A percentile compares a stretch with the other conserved stretches of the same genome.
Conservation (phyloP, 495 filamentous ascomycete genomes). For the Penicillium argentinense region DNA sequence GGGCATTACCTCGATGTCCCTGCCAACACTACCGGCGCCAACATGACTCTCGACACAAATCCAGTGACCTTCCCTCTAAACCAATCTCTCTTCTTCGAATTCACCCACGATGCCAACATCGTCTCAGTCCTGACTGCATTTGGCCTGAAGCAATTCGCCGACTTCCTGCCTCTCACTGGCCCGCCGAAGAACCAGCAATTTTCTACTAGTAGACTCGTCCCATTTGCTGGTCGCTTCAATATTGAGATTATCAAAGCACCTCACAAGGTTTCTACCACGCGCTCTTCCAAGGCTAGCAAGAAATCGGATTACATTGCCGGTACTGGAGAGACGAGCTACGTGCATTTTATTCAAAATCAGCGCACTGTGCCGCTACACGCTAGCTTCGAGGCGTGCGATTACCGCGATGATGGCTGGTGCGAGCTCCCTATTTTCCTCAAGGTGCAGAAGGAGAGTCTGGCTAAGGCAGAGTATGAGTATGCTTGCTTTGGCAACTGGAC, state of each 20-base stretch:
- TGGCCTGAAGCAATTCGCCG: conserved; percentile 51
- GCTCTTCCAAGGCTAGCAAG: conserved; percentile 24
- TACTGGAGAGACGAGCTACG: conserved; percentile 49
- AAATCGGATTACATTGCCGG: conserved; percentile 11
- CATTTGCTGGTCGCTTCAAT: conserved; percentile 61
- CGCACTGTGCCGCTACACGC: conserved; percentile 58
- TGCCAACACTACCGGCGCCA: conserved; percentile 45
- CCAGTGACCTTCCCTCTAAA: conserved; percentile 47
- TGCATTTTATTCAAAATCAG: conserved; percentile 67
- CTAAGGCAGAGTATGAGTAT: conserved; percentile 49
- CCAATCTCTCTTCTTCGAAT: conserved; percentile 46
- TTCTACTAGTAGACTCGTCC: conserved; percentile 55
- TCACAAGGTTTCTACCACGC: conserved; percentile 42
- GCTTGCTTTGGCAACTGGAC: conserved; percentile 42
- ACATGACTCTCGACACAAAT: conserved; percentile 50
- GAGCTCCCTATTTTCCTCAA: conserved; percentile 57
- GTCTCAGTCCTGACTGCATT: conserved; percentile 46
- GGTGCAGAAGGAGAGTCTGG: conserved; percentile 44
- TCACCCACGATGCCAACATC: conserved; percentile 35
- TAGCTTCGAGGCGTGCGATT: conserved; percentile 56
- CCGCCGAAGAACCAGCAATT: conserved; percentile 49
- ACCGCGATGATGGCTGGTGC: conserved; percentile 64
- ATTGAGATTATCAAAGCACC: conserved; percentile 64
- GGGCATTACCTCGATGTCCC: conserved; percentile 50
- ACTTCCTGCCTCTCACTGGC: conserved; percentile 38